These are phyloP conservation scores for Coemansia sp. DNA, from an alignment of 192 early-diverging fungal genomes.

Conservation along the genomic window DNA sequence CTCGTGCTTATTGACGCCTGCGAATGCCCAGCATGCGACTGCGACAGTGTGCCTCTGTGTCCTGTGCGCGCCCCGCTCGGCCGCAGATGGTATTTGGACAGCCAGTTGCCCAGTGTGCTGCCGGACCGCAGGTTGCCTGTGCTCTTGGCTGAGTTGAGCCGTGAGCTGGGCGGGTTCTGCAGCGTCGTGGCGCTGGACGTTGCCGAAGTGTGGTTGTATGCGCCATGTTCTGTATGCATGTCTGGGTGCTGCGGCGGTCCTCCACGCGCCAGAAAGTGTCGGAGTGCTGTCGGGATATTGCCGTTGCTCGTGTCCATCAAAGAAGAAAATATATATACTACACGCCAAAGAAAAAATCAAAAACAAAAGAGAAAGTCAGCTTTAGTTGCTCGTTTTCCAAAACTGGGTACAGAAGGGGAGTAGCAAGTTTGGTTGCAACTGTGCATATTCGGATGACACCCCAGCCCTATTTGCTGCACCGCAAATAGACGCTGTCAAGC, in stretches of 20 bases:
- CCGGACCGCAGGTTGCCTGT: constrained; percentile 42
- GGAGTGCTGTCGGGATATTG: constrained; percentile 39
- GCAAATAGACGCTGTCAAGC: neutral
- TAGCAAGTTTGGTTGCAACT: neutral
- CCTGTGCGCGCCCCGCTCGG: constrained; percentile 12
- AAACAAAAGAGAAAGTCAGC: neutral
- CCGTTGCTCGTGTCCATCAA: constrained; percentile 32
- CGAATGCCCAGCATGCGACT: constrained; percentile 2
- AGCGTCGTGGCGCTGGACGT: constrained; percentile 42
- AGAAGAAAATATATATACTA: neutral
- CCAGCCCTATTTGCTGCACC: neutral
- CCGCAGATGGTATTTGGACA: constrained; percentile 49
- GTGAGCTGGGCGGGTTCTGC: constrained; percentile 20
- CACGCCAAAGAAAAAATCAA: neutral
- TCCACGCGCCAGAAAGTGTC: constrained; percentile 42
- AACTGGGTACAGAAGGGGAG: neutral
- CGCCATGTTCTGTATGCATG: constrained; percentile 12
- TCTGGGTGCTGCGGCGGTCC: constrained; percentile 15
- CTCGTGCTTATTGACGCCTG: constrained; percentile 3
- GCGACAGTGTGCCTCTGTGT: constrained; percentile 9
- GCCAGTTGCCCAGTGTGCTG: constrained; percentile 47
- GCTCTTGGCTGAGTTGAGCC: constrained; percentile 36
- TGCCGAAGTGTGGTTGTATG: constrained; percentile 31
- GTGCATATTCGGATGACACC: neutral
- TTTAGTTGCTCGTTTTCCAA: neutral